Percentiles rank a stretch among this genome's conserved stretches.
phyloP scores from a whole-genome alignment of 2,329 filamentous ascomycete species.

The Pseudogymnoascus sp. region DNA sequence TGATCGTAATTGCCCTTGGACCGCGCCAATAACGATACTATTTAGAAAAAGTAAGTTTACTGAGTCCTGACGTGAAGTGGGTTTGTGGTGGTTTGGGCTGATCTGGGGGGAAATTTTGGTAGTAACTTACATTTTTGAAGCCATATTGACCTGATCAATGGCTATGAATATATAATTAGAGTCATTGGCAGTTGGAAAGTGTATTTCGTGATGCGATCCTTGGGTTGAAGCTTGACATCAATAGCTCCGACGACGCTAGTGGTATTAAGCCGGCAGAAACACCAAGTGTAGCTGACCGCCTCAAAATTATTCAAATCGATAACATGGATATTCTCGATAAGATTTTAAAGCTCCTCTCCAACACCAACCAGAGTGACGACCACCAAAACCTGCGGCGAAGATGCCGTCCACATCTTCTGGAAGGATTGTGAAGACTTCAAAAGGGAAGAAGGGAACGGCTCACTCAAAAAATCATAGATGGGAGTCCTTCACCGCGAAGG shows the following conservation, averaged over 20 bases:
- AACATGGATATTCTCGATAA: constrained; percentile 11
- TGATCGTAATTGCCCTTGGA: constrained; percentile 67
- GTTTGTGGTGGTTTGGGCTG: not conserved
- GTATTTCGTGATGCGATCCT: not conserved
- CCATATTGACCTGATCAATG: constrained; percentile 33
- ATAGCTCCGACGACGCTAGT: constrained; percentile 1
- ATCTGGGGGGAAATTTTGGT: not conserved
- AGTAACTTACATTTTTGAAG: constrained; percentile 45
- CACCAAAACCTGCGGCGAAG: constrained; percentile 27
- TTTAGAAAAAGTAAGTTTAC: not conserved
- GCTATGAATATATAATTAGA: not conserved
- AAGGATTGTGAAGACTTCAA: constrained; percentile 59
- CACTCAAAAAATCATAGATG: constrained; percentile 81
- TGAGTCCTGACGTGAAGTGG: constrained; percentile 21
- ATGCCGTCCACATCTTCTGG: constrained; percentile 57
- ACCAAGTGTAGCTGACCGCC: not conserved
- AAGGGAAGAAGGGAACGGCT: constrained; percentile 60
- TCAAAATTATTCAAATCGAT: constrained; percentile 9
- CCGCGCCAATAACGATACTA: constrained; percentile 60
- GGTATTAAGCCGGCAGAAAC: constrained; percentile 8
- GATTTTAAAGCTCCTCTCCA: constrained; percentile 9
- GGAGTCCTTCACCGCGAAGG: constrained; percentile 83
- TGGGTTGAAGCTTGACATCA: not conserved
- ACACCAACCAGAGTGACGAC: constrained; percentile 9
- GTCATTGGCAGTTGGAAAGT: not conserved